phyloP scores from a whole-genome alignment of 108 stramenopile species.

The Skeletonema potamos region DNA sequence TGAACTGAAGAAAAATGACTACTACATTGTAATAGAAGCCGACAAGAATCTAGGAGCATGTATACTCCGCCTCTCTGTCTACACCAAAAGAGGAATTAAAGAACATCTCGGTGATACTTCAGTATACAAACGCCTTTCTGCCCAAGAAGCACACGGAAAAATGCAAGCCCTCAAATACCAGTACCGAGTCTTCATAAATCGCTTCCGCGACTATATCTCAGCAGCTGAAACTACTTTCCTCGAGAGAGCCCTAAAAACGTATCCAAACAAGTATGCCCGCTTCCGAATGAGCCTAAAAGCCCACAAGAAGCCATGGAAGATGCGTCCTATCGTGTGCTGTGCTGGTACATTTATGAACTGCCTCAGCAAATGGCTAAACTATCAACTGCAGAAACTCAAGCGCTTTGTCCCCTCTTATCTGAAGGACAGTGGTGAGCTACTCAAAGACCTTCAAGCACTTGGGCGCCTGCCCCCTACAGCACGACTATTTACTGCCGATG shows the following conservation, averaged over 20 bases:
- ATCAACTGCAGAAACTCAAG: not conserved
- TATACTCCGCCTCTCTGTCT: not conserved
- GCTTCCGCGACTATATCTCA: not conserved
- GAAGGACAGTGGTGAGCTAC: not conserved
- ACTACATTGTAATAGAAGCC: constrained; percentile 2
- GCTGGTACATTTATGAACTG: constrained; percentile 9
- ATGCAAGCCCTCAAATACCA: not conserved
- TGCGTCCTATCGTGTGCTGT: constrained; percentile 12
- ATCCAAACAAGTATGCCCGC: not conserved
- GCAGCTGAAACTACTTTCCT: not conserved
- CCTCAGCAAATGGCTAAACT: constrained; percentile 5
- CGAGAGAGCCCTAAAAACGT: not conserved
- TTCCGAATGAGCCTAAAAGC: constrained; percentile 9
- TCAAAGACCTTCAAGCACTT: not conserved
- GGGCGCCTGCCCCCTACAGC: constrained; percentile 17
- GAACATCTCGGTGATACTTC: constrained; percentile 12
- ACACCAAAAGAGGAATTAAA: constrained; percentile 3
- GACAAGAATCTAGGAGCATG: not conserved
- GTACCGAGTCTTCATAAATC: not conserved
- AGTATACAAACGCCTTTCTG: constrained; percentile 4
- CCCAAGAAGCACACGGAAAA: not conserved
- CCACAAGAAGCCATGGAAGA: constrained; percentile 14
- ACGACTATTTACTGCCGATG: constrained; percentile 41
- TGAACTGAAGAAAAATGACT: not conserved
- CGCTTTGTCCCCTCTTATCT: not conserved